Percentiles rank a stretch among this genome's conserved stretches.
Evolutionary conservation across 495 filamentous ascomycete genomes (phyloP).

Genomic region (Xylaria venustula): DNA sequence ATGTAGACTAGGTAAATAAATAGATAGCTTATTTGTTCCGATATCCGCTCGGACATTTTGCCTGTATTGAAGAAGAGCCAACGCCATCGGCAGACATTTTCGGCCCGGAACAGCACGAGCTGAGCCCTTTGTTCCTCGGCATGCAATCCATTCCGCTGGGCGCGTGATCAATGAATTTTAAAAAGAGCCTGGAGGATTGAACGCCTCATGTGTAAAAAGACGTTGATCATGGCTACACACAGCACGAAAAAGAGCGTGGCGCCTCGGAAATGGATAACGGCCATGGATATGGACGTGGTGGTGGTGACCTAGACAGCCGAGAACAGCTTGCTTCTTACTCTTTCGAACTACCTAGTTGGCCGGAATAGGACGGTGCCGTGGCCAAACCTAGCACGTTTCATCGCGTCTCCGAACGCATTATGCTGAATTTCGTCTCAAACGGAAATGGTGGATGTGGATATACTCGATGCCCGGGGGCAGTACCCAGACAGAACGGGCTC

Average conservation of each 20-base stretch:
- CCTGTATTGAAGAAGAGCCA: not conserved
- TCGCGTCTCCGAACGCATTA: not conserved
- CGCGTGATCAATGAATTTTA: not conserved
- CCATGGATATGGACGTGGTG: too few relatives aligned
- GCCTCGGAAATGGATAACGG: not conserved
- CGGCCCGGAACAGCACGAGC: not conserved
- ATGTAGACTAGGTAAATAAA: not conserved
- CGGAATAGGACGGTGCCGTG: not conserved
- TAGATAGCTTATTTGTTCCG: conserved; percentile 2
- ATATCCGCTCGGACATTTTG: not conserved
- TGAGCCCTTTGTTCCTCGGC: not conserved
- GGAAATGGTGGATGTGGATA: not conserved
- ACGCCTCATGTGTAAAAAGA: too few relatives aligned
- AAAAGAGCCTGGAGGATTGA: too few relatives aligned
- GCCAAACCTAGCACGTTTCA: conserved; percentile 3
- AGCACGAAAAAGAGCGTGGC: not conserved
- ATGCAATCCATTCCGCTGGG: not conserved
- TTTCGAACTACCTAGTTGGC: too few relatives aligned
- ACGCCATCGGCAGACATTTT: not conserved
- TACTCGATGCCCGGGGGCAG: too few relatives aligned
- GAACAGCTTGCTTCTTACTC: too few relatives aligned
- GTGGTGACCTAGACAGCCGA: too few relatives aligned
- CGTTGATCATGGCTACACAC: not conserved
- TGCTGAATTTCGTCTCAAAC: not conserved
- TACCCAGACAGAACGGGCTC: too few relatives aligned